phyloP scores from a whole-genome alignment of 352 stramenopile genomes.

The Phytopythium vexans region DNA sequence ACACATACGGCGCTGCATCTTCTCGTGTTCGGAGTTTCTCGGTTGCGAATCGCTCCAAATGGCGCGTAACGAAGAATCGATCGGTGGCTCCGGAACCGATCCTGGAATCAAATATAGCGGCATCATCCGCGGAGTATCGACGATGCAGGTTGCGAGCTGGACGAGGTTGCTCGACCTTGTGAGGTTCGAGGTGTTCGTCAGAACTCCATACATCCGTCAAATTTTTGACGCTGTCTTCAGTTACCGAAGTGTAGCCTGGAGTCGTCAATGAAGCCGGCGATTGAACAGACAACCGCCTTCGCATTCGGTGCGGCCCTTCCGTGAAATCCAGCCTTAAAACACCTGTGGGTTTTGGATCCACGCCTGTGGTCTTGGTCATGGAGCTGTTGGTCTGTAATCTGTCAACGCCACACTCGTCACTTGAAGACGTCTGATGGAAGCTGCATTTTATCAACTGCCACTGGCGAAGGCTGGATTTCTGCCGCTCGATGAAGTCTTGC shows the following conservation, averaged over 20 bases:
- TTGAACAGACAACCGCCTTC: slow-evolving; percentile 35
- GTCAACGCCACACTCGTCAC: slow-evolving; percentile 1
- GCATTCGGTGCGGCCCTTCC: slow-evolving; percentile 64
- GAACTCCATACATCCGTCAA: neutral
- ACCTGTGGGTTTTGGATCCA: too few species aligned
- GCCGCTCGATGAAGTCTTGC: slow-evolving; percentile 58
- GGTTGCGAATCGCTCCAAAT: too few species aligned
- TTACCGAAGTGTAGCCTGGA: neutral
- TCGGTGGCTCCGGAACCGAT: too few species aligned
- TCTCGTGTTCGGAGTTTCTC: too few species aligned
- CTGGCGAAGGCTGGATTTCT: slow-evolving; percentile 61
- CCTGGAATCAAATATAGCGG: neutral
- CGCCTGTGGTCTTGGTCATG: too few species aligned
- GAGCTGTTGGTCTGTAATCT: too few species aligned
- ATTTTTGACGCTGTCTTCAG: neutral
- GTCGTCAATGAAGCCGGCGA: slow-evolving; percentile 3
- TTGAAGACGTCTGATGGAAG: neutral
- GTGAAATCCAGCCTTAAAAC: slow-evolving; percentile 50
- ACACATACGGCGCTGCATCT: too few species aligned
- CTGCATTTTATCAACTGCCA: slow-evolving; percentile 37
- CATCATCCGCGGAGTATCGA: slow-evolving; percentile 25
- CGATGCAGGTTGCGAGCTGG: slow-evolving; percentile 1
- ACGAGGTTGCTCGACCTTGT: neutral
- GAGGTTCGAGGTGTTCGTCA: too few species aligned
- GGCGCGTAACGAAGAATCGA: too few species aligned